Evolutionary conservation across 768 basidiomycete species (phyloP).

Genomic region (Auricularia auricula-judae): DNA sequence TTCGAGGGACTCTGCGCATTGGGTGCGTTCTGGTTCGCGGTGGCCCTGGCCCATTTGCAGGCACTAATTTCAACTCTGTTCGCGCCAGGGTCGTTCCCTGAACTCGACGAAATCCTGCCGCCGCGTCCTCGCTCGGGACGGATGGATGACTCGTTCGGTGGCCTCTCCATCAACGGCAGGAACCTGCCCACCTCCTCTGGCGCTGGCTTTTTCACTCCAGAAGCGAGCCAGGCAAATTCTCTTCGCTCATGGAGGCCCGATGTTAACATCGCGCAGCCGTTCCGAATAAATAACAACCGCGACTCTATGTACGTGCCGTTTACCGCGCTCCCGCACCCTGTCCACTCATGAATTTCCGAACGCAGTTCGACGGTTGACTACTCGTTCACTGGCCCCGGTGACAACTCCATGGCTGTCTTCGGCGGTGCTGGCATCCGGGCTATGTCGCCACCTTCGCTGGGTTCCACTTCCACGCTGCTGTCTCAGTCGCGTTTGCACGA

Average conservation of each 20-base stretch:
- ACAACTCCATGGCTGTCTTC: slow-evolving; percentile 35
- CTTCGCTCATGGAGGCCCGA: slow-evolving; percentile 19
- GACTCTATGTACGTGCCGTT: slow-evolving; percentile 49
- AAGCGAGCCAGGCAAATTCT: slow-evolving; percentile 43
- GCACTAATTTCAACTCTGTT: slow-evolving; percentile 6
- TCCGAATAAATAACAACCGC: slow-evolving; percentile 44
- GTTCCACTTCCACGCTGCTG: slow-evolving; percentile 21
- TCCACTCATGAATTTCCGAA: slow-evolving; percentile 9
- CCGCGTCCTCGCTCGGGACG: slow-evolving; percentile 38
- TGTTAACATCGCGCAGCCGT: slow-evolving; percentile 26
- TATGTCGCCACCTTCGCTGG: not conserved
- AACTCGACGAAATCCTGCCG: slow-evolving; percentile 65
- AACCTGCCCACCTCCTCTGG: slow-evolving; percentile 36
- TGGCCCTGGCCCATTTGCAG: slow-evolving; percentile 1
- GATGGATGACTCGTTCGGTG: slow-evolving; percentile 8
- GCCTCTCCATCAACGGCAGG: slow-evolving; percentile 5
- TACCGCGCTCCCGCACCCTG: not conserved
- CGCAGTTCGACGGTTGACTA: slow-evolving; percentile 47
- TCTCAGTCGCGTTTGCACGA: slow-evolving; percentile 30
- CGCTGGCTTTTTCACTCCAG: slow-evolving; percentile 68
- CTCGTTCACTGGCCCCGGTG: slow-evolving; percentile 36
- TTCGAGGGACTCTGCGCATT: slow-evolving; percentile 77
- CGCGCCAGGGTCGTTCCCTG: slow-evolving; percentile 51
- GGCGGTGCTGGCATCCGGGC: slow-evolving; percentile 24
- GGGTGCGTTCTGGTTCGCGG: slow-evolving; percentile 35